These are phyloP conservation scores for Heliamphora pulchella DNA, from an alignment of 179 eudicot genomes.

Conservation along the genomic window DNA sequence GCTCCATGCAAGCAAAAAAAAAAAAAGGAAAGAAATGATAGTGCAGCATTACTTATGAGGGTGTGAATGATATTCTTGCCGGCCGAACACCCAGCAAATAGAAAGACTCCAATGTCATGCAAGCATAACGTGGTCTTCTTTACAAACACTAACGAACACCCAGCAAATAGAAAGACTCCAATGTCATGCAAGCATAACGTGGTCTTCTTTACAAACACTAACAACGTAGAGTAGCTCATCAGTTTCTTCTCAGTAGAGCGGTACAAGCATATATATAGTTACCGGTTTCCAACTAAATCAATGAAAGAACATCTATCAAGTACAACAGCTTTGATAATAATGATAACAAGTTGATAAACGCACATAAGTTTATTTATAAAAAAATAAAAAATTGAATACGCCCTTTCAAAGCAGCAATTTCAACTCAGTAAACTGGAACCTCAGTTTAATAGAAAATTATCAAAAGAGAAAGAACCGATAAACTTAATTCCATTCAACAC, in stretches of 20 bases:
- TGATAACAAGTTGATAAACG: not conserved
- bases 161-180: not conserved
- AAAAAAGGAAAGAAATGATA: not conserved
- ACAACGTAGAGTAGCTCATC: not conserved
- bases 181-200: not conserved
- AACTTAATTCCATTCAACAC: not conserved
- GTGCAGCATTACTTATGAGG: no score
- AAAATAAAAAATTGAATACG: not conserved
- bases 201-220: not conserved
- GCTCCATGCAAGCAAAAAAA: conserved; percentile 1
- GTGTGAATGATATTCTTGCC: not conserved
- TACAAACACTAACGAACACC: not conserved
- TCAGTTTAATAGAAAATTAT: not conserved
- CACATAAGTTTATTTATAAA: not conserved
- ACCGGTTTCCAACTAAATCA: not conserved
- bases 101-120: not conserved
- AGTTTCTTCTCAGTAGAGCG: not conserved
- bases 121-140: not conserved
- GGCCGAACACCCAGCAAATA: not conserved
- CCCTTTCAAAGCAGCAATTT: conserved; percentile 1
- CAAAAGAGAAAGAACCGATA: not conserved
- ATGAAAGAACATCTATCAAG: not conserved
- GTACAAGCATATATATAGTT: not conserved
- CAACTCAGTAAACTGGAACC: not conserved
- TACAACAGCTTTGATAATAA: not conserved